A percentile compares a stretch with the other conserved stretches of the same genome.
Conservation (phyloP, 352 stramenopile species). For the Blastocystis sp. region DNA sequence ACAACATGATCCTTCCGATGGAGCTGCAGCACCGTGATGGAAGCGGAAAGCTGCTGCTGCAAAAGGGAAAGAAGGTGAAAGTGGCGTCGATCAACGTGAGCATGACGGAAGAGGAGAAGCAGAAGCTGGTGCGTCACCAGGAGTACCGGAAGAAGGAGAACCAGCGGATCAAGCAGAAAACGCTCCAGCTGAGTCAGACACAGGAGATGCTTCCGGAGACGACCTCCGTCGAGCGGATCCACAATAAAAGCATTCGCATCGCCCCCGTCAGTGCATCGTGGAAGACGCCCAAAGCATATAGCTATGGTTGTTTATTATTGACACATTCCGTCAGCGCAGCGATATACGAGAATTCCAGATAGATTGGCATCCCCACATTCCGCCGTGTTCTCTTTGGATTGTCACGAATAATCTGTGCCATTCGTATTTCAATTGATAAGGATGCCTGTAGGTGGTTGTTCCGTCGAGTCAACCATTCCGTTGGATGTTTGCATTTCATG, state of each 20-base stretch:
- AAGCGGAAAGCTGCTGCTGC: not conserved
- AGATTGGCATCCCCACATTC: not conserved
- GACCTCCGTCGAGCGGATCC: not conserved
- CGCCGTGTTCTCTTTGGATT: not conserved
- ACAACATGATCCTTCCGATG: conserved; percentile 33
- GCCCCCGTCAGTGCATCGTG: too few relatives aligned
- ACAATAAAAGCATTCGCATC: not conserved
- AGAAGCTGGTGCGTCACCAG: not conserved
- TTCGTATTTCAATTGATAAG: not conserved
- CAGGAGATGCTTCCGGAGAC: not conserved
- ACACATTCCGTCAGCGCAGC: too few relatives aligned
- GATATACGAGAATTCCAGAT: not conserved
- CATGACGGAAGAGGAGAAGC: not conserved
- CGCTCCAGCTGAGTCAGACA: not conserved
- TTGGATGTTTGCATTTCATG: too few relatives aligned
- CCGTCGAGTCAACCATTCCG: not conserved
- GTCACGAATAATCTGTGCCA: not conserved
- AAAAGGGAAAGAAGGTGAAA: not conserved
- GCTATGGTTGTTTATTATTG: too few relatives aligned
- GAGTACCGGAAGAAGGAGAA: not conserved
- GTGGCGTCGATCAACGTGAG: not conserved
- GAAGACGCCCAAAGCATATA: too few relatives aligned
- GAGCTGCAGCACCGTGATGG: not conserved
- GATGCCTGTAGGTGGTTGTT: not conserved
- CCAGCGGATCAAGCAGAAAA: not conserved